phyloP scores from a whole-genome alignment of 192 early-diverging fungal species.

The Coemansia sp. region DNA sequence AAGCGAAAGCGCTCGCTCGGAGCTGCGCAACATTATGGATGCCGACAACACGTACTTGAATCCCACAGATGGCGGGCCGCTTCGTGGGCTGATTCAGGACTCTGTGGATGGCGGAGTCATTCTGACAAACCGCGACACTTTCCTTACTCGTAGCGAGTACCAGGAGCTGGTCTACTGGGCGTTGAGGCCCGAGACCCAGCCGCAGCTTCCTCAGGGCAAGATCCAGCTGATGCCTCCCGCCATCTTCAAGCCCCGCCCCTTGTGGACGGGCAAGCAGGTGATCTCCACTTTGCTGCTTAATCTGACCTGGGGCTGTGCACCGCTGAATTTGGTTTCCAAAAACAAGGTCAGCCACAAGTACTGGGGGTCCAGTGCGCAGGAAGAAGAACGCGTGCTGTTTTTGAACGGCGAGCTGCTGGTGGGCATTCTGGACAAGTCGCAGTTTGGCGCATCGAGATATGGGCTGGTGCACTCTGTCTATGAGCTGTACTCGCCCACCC shows the following conservation, averaged over 20 bases:
- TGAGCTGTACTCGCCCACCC: constrained; percentile 86
- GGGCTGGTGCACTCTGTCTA: constrained; percentile 96
- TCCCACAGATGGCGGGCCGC: constrained; percentile 93
- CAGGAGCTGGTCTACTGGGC: constrained; percentile 91
- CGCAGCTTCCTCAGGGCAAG: constrained; percentile 61
- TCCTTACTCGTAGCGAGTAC: constrained; percentile 86
- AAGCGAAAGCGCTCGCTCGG: constrained; percentile 93
- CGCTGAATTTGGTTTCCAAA: constrained; percentile 86
- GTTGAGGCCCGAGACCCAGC: constrained; percentile 66
- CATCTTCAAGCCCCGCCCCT: constrained; percentile 75
- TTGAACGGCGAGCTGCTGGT: constrained; percentile 86
- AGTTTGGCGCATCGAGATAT: constrained; percentile 88
- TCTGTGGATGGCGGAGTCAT: constrained; percentile 96
- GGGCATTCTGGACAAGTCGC: constrained; percentile 95
- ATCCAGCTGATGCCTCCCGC: constrained; percentile 86
- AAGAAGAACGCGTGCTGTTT: constrained; percentile 76
- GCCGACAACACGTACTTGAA: constrained; percentile 96
- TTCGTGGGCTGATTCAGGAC: constrained; percentile 98
- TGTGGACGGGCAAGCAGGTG: constrained; percentile 99
- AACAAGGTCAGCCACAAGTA: constrained; percentile 78
- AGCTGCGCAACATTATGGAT: constrained; percentile 92
- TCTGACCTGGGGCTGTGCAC: constrained; percentile 71
- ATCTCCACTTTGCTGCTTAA: constrained; percentile 92
- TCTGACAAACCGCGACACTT: constrained; percentile 83
- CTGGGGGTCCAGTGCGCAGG: constrained; percentile 80